These are phyloP conservation scores for Grosmannia huntii DNA, from an alignment of 2,329 filamentous ascomycete genomes.

Conservation along the genomic window DNA sequence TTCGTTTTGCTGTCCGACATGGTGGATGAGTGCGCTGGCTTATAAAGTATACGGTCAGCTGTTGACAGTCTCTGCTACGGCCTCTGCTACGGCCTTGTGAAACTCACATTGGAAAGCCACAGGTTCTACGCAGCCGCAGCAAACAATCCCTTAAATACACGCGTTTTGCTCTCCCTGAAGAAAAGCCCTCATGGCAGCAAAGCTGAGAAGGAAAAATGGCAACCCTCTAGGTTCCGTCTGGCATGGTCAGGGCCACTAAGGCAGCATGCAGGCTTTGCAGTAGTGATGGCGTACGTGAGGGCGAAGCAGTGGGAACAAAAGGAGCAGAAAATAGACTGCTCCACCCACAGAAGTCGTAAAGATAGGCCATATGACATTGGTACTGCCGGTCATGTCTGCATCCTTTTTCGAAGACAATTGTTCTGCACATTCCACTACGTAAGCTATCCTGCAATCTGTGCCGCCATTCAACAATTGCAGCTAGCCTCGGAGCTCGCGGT, in stretches of 20 bases:
- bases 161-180: neutral
- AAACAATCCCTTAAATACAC: neutral
- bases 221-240: neutral
- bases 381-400: too few species aligned
- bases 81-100: too few species aligned
- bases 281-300: too few species aligned
- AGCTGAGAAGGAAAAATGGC: neutral
- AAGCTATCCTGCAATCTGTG: too few species aligned
- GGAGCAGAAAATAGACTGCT: neutral
- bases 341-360: too few species aligned
- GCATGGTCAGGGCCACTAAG: neutral
- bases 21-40: neutral
- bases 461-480: too few species aligned
- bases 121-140: neutral
- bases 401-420: too few species aligned
- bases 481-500: too few species aligned
- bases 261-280: neutral
- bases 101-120: neutral
- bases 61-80: too few species aligned
- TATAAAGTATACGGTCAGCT: too few species aligned
- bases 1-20: neutral
- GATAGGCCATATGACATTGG: too few species aligned
- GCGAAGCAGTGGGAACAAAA: neutral
- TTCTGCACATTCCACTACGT: too few species aligned
- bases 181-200: neutral